Base-by-base conservation (phyloP, 371 early-diverging fungal species). In the Syncephalastrum contaminatum region DNA sequence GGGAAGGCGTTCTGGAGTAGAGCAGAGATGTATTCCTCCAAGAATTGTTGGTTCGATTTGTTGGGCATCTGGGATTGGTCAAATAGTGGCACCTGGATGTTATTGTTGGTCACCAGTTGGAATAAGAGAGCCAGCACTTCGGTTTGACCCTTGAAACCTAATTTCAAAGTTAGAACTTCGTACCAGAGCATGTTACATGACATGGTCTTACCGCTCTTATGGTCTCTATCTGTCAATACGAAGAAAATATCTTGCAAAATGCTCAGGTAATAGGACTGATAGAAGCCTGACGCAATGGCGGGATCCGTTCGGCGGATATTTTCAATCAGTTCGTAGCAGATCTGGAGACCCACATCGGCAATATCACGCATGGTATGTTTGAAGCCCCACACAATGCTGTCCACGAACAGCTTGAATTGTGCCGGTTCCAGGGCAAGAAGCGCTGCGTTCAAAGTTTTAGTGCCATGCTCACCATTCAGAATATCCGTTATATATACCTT, bases 361-460 rank as follows among this genome's bases (percentile, higher is more conserved):
- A 99, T 95, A 66, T 99, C 98, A 59, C 97, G 87, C 90, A 93
- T 91, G 1, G 97, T 95, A 73, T 99, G 99, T 80, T 98, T 98
- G 82, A 98, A 94, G n/a, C 89, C 96, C 97, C 98, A 98, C 19
- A 97, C 91, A 54, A 97, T 85, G 59, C 92, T 89, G 79, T 96
- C 94, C 53, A 91, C 80, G 66, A 96, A 79, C 21, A 96, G 81
- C 60, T 92, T 92, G 78, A 98, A 94, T 69, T 90, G 90, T 15
- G 83, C 83, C 30, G 90, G 77, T 4, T 92, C 89, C 41, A 97
- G 77, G 54, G 78, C 82, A 56, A 97, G 64, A 42, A 96, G 73
- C 2, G 96, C 96, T 81, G 63, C 42, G 42, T 30, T 42, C n/a
- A 25, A 43, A 40, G 6, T 8, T 12, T 30, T 2, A 30, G 36